Percentiles rank a stretch among this genome's conserved stretches.
These are phyloP conservation scores for Hapsidospora chrysogenum DNA, from an alignment of 495 filamentous ascomycete species.

Conservation along the genomic window DNA sequence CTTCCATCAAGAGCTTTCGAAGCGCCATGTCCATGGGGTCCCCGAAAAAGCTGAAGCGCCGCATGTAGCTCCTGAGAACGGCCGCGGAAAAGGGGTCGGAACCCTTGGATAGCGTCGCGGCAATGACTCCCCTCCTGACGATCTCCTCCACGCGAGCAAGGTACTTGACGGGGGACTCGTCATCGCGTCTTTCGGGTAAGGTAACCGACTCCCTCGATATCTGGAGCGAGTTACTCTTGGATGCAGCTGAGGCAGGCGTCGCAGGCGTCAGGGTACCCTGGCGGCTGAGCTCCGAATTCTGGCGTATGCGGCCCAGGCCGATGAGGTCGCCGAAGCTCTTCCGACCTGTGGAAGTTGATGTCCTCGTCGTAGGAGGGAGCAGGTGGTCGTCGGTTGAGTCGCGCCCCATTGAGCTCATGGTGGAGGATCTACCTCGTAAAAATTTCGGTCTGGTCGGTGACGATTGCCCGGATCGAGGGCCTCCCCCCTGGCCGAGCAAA, in stretches of 20 bases:
- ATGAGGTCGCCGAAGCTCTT: constrained; percentile 86
- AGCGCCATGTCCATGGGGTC: constrained; percentile 98
- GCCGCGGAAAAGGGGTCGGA: constrained; percentile 68
- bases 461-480: constrained; percentile 52
- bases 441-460: constrained; percentile 44
- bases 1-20: constrained; percentile 88
- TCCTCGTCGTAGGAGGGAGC: constrained; percentile 42
- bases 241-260: constrained; percentile 47
- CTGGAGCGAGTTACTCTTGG: constrained; percentile 56
- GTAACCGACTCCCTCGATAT: constrained; percentile 42
- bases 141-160: constrained; percentile 64
- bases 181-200: constrained; percentile 66
- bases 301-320: constrained; percentile 55
- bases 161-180: constrained; percentile 82
- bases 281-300: constrained; percentile 52
- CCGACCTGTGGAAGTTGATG: constrained; percentile 69
- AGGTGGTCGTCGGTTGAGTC: constrained; percentile 39
- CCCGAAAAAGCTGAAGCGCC: constrained; percentile 81
- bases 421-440: constrained; percentile 66
- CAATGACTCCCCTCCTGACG: constrained; percentile 62
- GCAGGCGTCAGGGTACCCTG: constrained; percentile 45
- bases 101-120: constrained; percentile 65
- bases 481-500: constrained; percentile 40
- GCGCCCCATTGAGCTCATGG: constrained; percentile 63
- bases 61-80: constrained; percentile 85